Evolutionary conservation across 345 rosid species (phyloP).

Genomic region (Hypericum perforatum): DNA sequence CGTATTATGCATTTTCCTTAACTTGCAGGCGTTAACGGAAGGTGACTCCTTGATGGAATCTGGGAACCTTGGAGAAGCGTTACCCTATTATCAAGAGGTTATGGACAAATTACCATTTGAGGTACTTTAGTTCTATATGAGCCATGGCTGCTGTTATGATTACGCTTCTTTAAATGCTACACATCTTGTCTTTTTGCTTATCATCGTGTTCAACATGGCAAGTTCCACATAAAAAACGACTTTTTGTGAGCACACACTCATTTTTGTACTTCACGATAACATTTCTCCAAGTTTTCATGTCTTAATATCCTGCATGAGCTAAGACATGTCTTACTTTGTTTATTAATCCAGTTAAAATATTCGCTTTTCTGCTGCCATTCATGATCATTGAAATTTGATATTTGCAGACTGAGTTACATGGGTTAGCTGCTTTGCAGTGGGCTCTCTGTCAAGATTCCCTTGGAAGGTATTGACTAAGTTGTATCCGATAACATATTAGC

Average conservation of each 20-base stretch:
- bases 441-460: conserved; percentile 88
- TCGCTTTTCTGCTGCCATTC: too few species aligned
- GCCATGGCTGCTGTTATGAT: neutral
- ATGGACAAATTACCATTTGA: conserved; percentile 60
- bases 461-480: conserved; percentile 27
- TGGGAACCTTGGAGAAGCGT: conserved; percentile 68
- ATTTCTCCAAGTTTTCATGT: too few species aligned
- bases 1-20: neutral
- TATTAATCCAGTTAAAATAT: too few species aligned
- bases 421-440: conserved; percentile 93
- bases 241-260: too few species aligned
- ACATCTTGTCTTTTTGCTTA: conserved; percentile 3
- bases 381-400: too few species aligned
- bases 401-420: conserved; percentile 78
- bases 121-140: conserved; percentile 33
- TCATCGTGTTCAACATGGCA: too few species aligned
- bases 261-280: too few species aligned
- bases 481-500: neutral
- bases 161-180: neutral
- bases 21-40: conserved; percentile 48
- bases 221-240: too few species aligned
- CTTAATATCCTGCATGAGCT: too few species aligned
- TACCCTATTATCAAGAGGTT: conserved; percentile 51
- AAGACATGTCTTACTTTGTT: too few species aligned
- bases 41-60: conserved; percentile 74